These are phyloP conservation scores for Amanita pseudoporphyria DNA, from an alignment of 768 basidiomycete species.

Conservation along the genomic window DNA sequence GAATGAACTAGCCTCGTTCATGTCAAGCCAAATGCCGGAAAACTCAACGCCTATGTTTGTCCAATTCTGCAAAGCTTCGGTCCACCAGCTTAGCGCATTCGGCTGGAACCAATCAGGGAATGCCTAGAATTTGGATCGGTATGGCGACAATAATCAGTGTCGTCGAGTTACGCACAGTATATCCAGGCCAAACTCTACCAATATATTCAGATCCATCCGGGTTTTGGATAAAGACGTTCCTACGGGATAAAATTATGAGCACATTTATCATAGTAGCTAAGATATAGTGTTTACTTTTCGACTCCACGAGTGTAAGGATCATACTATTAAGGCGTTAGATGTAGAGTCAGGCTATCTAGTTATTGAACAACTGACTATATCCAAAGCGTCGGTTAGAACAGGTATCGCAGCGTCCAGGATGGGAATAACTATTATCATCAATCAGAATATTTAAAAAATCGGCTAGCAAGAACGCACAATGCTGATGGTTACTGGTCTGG, in stretches of 20 bases:
- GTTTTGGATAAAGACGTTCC: constrained; percentile 68
- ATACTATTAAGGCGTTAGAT: constrained; percentile 33
- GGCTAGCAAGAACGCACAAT: constrained; percentile 23
- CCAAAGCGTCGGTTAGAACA: constrained; percentile 46
- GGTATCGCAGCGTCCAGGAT: constrained; percentile 61
- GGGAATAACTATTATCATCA: constrained; percentile 41
- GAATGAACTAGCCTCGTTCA: constrained; percentile 26
- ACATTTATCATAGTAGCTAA: constrained; percentile 7
- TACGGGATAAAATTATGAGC: constrained; percentile 15
- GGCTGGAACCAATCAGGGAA: constrained; percentile 25
- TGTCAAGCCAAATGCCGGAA: constrained; percentile 25
- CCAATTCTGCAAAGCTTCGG: constrained; percentile 23
- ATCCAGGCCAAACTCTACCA: constrained; percentile 74
- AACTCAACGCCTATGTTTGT: constrained; percentile 20
- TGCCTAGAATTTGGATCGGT: constrained; percentile 11
- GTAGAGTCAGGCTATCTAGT: not conserved
- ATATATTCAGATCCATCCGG: constrained; percentile 64
- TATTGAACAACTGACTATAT: constrained; percentile 37
- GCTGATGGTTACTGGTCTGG: constrained; percentile 31
- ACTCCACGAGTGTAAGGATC: constrained; percentile 55
- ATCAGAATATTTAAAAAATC: not conserved
- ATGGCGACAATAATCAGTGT: not conserved
- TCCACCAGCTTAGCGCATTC: constrained; percentile 23
- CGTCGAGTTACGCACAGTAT: constrained; percentile 35
- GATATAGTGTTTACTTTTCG: constrained; percentile 32